These are phyloP conservation scores for Saxophila tyrrhenica DNA, from an alignment of 495 filamentous ascomycete species.

Conservation along the genomic window DNA sequence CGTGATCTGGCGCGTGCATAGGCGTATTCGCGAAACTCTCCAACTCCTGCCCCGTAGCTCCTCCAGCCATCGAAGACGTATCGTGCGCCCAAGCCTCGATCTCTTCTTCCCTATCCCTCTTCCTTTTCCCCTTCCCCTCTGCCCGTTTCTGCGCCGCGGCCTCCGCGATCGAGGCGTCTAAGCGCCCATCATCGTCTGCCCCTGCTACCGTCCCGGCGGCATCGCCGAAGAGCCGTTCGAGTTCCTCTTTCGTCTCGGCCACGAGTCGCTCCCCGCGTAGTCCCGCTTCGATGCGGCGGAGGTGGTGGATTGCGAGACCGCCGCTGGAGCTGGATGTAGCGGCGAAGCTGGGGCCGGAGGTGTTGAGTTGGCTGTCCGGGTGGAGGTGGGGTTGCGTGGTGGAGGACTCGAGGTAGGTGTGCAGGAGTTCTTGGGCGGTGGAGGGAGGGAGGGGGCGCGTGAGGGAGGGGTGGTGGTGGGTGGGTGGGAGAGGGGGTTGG, in stretches of 20 bases:
- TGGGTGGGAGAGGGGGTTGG: conserved; percentile 29
- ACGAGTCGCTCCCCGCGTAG: conserved; percentile 47
- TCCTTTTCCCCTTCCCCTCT: conserved; percentile 13
- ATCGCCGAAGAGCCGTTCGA: conserved; percentile 6
- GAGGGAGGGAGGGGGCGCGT: conserved; percentile 36
- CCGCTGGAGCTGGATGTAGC: conserved; percentile 40
- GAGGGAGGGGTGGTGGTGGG: conserved; percentile 33
- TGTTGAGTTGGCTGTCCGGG: conserved; percentile 52
- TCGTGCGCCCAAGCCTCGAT: conserved; percentile 5
- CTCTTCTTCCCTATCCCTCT: conserved; percentile 13
- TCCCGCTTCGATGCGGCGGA: conserved; percentile 55
- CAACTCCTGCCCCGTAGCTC: conserved; percentile 1
- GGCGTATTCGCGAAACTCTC: conserved; percentile 19
- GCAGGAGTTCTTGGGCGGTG: conserved; percentile 44
- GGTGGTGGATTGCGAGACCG: conserved; percentile 50
- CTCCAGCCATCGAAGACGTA: neutral
- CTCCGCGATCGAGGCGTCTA: conserved; percentile 13
- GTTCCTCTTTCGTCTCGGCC: conserved; percentile 29
- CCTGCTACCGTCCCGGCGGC: neutral
- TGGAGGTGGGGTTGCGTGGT: conserved; percentile 50
- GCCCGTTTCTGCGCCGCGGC: neutral
- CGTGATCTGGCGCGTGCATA: conserved; percentile 13
- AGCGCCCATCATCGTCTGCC: conserved; percentile 10
- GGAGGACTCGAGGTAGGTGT: conserved; percentile 46
- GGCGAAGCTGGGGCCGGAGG: conserved; percentile 42